phyloP scores from a whole-genome alignment of 2,329 filamentous ascomycete genomes.

The Ophiostoma pallidulum region DNA sequence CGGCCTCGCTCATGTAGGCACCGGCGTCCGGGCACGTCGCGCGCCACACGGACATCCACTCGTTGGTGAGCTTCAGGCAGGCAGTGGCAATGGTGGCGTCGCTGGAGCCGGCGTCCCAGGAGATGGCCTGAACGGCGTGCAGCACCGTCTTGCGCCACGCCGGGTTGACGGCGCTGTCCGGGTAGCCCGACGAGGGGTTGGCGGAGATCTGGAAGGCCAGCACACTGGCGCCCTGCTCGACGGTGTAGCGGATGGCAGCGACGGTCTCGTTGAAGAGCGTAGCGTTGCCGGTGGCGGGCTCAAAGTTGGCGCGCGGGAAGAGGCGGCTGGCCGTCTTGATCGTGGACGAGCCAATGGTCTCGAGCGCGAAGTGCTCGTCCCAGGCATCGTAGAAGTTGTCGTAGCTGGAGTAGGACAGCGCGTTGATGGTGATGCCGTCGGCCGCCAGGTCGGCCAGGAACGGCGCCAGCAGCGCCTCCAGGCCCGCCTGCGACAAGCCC shows the following conservation, averaged over 20 bases:
- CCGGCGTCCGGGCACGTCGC: constrained; percentile 26
- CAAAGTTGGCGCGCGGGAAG: constrained; percentile 23
- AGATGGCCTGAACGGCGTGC: constrained; percentile 27
- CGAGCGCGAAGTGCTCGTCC: constrained; percentile 22
- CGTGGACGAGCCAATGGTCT: constrained; percentile 29
- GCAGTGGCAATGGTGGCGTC: constrained; percentile 15
- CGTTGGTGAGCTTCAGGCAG: constrained; percentile 22
- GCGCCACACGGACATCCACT: constrained; percentile 24
- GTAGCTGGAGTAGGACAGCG: constrained; percentile 18
- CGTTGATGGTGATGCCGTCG: constrained; percentile 18
- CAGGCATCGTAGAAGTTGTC: constrained; percentile 38
- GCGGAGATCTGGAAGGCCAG: constrained; percentile 32
- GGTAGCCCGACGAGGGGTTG: constrained; percentile 19
- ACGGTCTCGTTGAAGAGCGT: constrained; percentile 22
- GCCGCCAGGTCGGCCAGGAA: constrained; percentile 19
- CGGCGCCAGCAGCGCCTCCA: constrained; percentile 18
- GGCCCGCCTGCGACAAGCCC: constrained; percentile 15
- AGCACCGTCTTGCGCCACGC: constrained; percentile 37
- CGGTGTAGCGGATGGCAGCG: constrained; percentile 27
- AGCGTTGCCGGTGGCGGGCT: constrained; percentile 23
- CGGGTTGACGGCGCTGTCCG: constrained; percentile 36
- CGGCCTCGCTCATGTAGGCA: constrained; percentile 31
- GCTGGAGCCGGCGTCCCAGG: constrained; percentile 16
- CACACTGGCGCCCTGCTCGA: constrained; percentile 32
- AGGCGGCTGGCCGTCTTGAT: constrained; percentile 22